These are phyloP conservation scores for Sarcodon aspratus DNA, from an alignment of 768 basidiomycete species.

Conservation along the genomic window DNA sequence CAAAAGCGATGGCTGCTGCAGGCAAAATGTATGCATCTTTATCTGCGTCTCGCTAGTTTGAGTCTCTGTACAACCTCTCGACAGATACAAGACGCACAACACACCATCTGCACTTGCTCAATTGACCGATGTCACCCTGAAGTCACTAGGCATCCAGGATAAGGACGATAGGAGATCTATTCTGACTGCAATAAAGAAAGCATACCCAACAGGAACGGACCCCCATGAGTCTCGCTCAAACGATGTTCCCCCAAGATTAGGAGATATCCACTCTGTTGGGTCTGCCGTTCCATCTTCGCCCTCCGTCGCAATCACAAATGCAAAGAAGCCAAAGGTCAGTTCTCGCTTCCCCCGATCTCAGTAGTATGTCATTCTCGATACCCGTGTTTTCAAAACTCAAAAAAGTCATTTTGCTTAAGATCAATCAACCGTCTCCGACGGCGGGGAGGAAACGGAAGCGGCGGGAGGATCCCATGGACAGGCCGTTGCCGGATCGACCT, in stretches of 20 bases:
- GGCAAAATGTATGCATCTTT: conserved; percentile 47
- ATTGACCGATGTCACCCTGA: conserved; percentile 51
- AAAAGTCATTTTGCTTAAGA: conserved; percentile 2
- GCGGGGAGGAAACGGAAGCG: conserved; percentile 46
- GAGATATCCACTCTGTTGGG: not conserved
- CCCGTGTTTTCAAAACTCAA: not conserved
- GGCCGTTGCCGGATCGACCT: conserved; percentile 42
- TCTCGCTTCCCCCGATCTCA: conserved; percentile 6
- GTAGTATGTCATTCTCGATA: not conserved
- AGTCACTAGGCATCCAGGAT: conserved; percentile 42
- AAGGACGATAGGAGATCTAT: conserved; percentile 55
- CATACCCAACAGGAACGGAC: conserved; percentile 17
- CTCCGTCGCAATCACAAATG: conserved; percentile 4
- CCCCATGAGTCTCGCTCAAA: not conserved
- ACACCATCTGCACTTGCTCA: conserved; percentile 44
- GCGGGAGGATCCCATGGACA: conserved; percentile 36
- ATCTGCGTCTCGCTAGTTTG: not conserved
- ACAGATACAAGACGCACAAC: conserved; percentile 65
- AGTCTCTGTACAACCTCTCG: conserved; percentile 7
- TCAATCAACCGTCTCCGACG: conserved; percentile 16
- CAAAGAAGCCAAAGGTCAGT: conserved; percentile 2
- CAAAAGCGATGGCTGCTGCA: conserved; percentile 60
- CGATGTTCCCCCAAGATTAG: not conserved
- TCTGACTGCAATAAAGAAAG: conserved; percentile 48
- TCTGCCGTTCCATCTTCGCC: not conserved